A percentile compares a stretch with the other conserved stretches of the same genome.
Evolutionary conservation across 176 grass and related monocot genomes (phyloP).

Genomic region (Aegilops speltoides): DNA sequence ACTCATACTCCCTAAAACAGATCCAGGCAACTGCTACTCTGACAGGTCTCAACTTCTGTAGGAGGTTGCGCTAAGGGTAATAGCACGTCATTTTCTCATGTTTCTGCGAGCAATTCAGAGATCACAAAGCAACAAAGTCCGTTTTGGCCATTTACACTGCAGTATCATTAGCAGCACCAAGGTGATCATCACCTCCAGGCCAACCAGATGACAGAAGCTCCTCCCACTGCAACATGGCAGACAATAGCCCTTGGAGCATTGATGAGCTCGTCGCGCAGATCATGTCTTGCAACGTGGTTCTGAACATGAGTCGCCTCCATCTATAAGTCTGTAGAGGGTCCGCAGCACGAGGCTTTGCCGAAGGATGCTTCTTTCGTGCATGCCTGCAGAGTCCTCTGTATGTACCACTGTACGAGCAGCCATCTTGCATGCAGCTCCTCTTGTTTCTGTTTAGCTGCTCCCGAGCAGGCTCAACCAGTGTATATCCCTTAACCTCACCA

Average conservation of each 20-base stretch:
- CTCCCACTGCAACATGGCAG: constrained; percentile 23
- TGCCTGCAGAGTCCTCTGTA: constrained; percentile 65
- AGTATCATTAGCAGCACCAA: not conserved
- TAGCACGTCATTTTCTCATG: not conserved
- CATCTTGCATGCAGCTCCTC: constrained; percentile 71
- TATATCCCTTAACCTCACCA: constrained; percentile 77
- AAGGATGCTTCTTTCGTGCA: constrained; percentile 48
- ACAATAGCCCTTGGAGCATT: not conserved
- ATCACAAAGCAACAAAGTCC: constrained; percentile 7
- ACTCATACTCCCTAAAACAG: constrained; percentile 1
- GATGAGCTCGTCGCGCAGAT: constrained; percentile 59
- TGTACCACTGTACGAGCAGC: constrained; percentile 63
- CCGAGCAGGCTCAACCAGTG: constrained; percentile 72
- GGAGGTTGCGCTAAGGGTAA: not conserved
- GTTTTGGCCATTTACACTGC: not conserved
- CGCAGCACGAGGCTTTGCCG: constrained; percentile 49
- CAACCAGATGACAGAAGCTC: constrained; percentile 14
- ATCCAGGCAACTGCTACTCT: not conserved
- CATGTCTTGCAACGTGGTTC: constrained; percentile 59
- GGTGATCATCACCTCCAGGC: not conserved
- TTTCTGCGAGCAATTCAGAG: constrained; percentile 6
- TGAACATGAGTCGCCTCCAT: constrained; percentile 54
- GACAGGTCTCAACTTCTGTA: not conserved
- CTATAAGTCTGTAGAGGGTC: constrained; percentile 57
- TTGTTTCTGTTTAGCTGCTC: constrained; percentile 63